phyloP scores from a whole-genome alignment of 2,329 filamentous ascomycete species.

The Aspergillus felis region DNA sequence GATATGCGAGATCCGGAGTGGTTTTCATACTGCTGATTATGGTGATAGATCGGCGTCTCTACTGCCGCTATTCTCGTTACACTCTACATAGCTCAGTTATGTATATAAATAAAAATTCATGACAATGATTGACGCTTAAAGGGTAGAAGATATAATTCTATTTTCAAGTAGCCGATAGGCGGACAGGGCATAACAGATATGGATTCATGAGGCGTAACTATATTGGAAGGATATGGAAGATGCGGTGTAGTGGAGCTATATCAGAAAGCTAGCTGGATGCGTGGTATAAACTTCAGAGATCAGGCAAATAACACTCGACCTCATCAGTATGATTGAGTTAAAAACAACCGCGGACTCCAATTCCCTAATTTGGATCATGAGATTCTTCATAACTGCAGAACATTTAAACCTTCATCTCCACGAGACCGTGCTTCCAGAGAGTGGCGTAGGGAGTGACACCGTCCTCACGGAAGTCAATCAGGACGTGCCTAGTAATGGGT shows the following conservation, averaged over 20 bases:
- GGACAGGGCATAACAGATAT: constrained; percentile 22
- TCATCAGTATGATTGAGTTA: constrained; percentile 1
- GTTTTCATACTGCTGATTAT: constrained; percentile 12
- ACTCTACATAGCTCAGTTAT: not conserved
- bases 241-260: constrained; percentile 19
- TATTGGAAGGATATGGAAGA: constrained; percentile 28
- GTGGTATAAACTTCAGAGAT: constrained; percentile 17
- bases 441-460: constrained; percentile 84
- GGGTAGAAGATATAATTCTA: not conserved
- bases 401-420: constrained; percentile 81
- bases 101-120: not conserved
- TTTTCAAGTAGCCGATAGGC: not conserved
- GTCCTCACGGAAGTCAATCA: constrained; percentile 97
- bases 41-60: not conserved
- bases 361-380: constrained; percentile 18
- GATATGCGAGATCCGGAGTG: constrained; percentile 10
- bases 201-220: constrained; percentile 38
- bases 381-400: constrained; percentile 12
- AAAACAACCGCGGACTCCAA: constrained; percentile 6
- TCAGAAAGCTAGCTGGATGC: constrained; percentile 11
- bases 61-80: not conserved
- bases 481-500: constrained; percentile 61
- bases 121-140: not conserved
- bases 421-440: constrained; percentile 93
- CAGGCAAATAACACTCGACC: not conserved